Evolutionary conservation across 495 filamentous ascomycete species (phyloP).

Genomic region (Neurospora pannonica): DNA sequence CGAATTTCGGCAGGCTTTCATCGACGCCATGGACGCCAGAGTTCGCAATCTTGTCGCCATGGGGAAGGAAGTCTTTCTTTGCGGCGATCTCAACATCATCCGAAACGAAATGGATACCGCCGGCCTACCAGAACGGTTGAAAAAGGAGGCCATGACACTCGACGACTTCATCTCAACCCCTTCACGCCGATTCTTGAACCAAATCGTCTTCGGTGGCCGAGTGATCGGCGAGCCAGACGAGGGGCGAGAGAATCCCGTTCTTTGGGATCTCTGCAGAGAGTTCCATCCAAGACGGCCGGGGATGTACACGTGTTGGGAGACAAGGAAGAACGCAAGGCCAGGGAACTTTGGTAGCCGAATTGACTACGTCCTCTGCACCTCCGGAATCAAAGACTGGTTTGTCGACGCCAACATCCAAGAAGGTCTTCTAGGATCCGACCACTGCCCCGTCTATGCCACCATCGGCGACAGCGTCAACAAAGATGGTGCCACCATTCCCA

Average conservation of each 20-base stretch:
- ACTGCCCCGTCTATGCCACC: constrained; percentile 71
- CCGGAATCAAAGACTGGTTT: constrained; percentile 78
- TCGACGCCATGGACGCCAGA: constrained; percentile 68
- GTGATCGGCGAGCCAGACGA: constrained; percentile 62
- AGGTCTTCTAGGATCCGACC: constrained; percentile 90
- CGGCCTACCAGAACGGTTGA: constrained; percentile 54
- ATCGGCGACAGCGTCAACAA: constrained; percentile 37
- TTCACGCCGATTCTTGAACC: constrained; percentile 76
- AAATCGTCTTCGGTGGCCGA: constrained; percentile 62
- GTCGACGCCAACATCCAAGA: constrained; percentile 87
- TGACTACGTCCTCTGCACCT: constrained; percentile 82
- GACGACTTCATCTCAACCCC: constrained; percentile 56
- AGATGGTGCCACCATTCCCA: constrained; percentile 40
- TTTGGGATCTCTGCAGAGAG: constrained; percentile 79
- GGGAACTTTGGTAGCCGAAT: constrained; percentile 88
- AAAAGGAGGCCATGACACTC: constrained; percentile 45
- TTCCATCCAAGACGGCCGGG: constrained; percentile 71
- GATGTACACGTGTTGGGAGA: constrained; percentile 88
- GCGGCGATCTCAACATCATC: constrained; percentile 87
- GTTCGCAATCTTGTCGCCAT: constrained; percentile 72
- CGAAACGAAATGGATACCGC: constrained; percentile 66
- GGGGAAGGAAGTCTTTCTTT: constrained; percentile 74
- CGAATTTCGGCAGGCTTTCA: constrained; percentile 71
- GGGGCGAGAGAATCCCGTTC: constrained; percentile 60
- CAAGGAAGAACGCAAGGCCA: constrained; percentile 54